These are phyloP conservation scores for Yarrowia phangngaensis DNA, from an alignment of 805 yeast species.

Conservation along the genomic window DNA sequence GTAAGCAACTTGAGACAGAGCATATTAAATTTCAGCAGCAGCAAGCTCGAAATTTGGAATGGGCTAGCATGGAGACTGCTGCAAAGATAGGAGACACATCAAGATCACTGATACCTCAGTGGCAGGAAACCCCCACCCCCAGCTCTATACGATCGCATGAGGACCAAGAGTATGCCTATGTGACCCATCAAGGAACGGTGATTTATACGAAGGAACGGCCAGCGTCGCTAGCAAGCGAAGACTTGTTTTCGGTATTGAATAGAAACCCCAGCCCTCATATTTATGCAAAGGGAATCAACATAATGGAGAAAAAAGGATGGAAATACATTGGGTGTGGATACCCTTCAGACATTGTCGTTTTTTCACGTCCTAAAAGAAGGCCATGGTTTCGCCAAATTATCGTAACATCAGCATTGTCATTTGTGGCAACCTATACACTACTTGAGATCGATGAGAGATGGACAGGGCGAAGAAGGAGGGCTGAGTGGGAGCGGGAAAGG, in stretches of 20 bases:
- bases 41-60: slow-evolving; percentile 18
- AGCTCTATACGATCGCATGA: not conserved
- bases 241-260: slow-evolving; percentile 32
- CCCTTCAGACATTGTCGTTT: slow-evolving; percentile 42
- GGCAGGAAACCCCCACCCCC: slow-evolving; percentile 18
- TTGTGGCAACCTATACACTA: not conserved
- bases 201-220: slow-evolving; percentile 31
- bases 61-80: slow-evolving; percentile 1
- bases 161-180: slow-evolving; percentile 31
- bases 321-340: slow-evolving; percentile 52
- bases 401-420: slow-evolving; percentile 1
- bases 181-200: slow-evolving; percentile 32
- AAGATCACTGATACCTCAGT: slow-evolving; percentile 3
- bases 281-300: slow-evolving; percentile 40
- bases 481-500: slow-evolving; percentile 4
- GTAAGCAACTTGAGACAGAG: slow-evolving; percentile 27
- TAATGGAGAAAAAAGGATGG: slow-evolving; percentile 50
- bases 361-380: slow-evolving; percentile 38
- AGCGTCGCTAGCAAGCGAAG: slow-evolving; percentile 30
- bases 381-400: slow-evolving; percentile 9
- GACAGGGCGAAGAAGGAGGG: slow-evolving; percentile 2
- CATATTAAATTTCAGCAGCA: slow-evolving; percentile 1
- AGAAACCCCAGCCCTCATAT: slow-evolving; percentile 30
- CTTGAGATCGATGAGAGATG: slow-evolving; percentile 19
- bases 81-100: too few species aligned